phyloP scores from a whole-genome alignment of 2,329 filamentous ascomycete genomes.

The Diaporthe aspalathi region DNA sequence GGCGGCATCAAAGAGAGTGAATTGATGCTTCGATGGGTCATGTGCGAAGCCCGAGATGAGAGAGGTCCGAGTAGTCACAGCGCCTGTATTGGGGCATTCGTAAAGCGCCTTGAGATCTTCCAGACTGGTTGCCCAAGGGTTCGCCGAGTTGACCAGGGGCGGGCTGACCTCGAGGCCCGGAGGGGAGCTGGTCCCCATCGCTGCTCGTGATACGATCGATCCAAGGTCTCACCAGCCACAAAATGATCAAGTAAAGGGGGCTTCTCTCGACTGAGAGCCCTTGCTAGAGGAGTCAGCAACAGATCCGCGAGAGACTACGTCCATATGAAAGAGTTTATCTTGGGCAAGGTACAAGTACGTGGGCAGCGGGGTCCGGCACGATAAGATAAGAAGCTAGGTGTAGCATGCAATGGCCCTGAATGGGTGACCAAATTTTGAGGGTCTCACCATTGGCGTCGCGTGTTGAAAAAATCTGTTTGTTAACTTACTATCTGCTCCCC shows the following conservation, averaged over 20 bases:
- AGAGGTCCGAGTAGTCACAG: constrained; percentile 79
- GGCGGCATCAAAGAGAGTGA: constrained; percentile 68
- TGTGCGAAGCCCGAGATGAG: constrained; percentile 74
- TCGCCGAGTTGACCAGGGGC: constrained; percentile 79
- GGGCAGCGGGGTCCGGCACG: constrained; percentile 31
- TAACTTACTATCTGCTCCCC: constrained; percentile 16
- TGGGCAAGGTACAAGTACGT: neutral
- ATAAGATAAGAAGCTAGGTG: constrained; percentile 35
- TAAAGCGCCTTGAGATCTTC: constrained; percentile 73
- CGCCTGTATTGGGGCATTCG: constrained; percentile 71
- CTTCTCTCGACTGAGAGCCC: neutral
- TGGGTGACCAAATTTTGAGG: neutral
- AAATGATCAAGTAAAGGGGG: neutral
- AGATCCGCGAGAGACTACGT: neutral
- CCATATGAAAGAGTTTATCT: neutral
- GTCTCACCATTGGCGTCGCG: constrained; percentile 7
- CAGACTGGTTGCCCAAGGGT: constrained; percentile 78
- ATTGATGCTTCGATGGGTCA: constrained; percentile 70
- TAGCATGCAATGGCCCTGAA: neutral
- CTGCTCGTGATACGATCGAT: neutral
- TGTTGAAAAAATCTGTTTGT: neutral
- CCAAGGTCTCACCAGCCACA: neutral
- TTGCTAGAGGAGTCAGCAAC: neutral
- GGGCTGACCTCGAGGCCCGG: constrained; percentile 68
- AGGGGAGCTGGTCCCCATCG: constrained; percentile 13